phyloP scores from a whole-genome alignment of 352 stramenopile species.

The Globisporangium mamillatum region DNA sequence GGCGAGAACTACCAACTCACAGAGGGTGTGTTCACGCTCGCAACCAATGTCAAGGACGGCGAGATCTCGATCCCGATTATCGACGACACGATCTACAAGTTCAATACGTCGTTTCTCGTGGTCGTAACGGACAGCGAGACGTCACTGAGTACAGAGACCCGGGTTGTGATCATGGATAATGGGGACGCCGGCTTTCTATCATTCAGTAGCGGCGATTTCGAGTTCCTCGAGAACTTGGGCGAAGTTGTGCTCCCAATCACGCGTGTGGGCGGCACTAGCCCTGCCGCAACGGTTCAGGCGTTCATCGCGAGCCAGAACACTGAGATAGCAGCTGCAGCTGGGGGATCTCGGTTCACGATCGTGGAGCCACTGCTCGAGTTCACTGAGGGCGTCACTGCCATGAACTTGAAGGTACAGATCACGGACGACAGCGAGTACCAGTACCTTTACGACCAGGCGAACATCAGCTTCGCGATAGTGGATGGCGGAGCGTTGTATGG shows the following conservation, averaged over 20 bases:
- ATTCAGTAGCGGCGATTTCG: slow-evolving; percentile 25
- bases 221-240: slow-evolving; percentile 33
- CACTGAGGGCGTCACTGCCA: slow-evolving; percentile 20
- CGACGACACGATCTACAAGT: slow-evolving; percentile 41
- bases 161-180: slow-evolving; percentile 41
- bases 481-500: slow-evolving; percentile 33
- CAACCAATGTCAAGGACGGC: slow-evolving; percentile 26
- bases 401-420: slow-evolving; percentile 29
- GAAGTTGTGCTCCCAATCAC: slow-evolving; percentile 25
- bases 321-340: slow-evolving; percentile 6
- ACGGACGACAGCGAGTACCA: slow-evolving; percentile 42
- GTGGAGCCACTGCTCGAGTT: slow-evolving; percentile 31
- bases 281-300: slow-evolving; percentile 26
- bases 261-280: slow-evolving; percentile 27
- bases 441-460: slow-evolving; percentile 34
- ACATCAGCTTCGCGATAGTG: slow-evolving; percentile 38
- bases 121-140: slow-evolving; percentile 30
- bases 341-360: slow-evolving; percentile 30
- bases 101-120: slow-evolving; percentile 42
- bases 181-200: slow-evolving; percentile 52
- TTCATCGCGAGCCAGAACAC: slow-evolving; percentile 19
- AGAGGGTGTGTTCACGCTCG: slow-evolving; percentile 19
- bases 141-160: slow-evolving; percentile 23
- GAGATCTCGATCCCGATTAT: slow-evolving; percentile 35
- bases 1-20: slow-evolving; percentile 34